Base-by-base conservation (phyloP, 805 yeast species). In the Tanozyma kutaoensis region DNA sequence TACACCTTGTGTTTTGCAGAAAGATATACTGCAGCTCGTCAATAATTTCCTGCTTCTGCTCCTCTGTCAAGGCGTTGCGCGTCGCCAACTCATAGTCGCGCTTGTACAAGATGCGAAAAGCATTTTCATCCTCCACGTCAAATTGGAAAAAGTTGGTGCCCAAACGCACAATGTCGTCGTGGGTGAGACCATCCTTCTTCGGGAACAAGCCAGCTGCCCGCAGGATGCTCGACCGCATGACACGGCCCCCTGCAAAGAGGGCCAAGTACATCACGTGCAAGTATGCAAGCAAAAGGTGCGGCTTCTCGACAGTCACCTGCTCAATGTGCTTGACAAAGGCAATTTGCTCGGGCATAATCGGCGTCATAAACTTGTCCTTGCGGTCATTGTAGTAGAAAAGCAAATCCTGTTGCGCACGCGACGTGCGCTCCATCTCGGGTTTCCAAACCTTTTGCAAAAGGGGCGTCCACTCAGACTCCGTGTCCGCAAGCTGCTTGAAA, bases 231-330 rank as follows among this genome's bases (percentile, higher is more conserved):
- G 85, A 72, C 33, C 76, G 58, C 70, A 82, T 64, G 19, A 81
- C 60, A 35, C 74, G 62, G 12, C 93, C 93, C 27, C 94, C 94
- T 2, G 93, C 93, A 55, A 81, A 81, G 27, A 81, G 62, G 0
- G 91, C 93, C 43, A 81, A 55, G 51, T 81, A 81, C 71, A 81
- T 65, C 25, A 79, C 91, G 46, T 81, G 94, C 57, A 82, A 70
- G 49, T 81, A 81, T 4, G 93, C 91, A 25, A 81, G 57, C 20
- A 81, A 50, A 13, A 79, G 50, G 38, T 77, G 69, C 6, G 94
- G 93, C 42, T 76, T 74, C 24, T 66, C 72, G 23, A 43, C 44
- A 20, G 77, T 66, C 7, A 61, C 62, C 25, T 52, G 46, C 21
- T 58, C 52, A 30, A 81, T 77, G 45, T 76, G 84, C 21, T 73